Base-by-base conservation (phyloP, 495 filamentous ascomycete species). In the Talaromyces proteolyticus region DNA sequence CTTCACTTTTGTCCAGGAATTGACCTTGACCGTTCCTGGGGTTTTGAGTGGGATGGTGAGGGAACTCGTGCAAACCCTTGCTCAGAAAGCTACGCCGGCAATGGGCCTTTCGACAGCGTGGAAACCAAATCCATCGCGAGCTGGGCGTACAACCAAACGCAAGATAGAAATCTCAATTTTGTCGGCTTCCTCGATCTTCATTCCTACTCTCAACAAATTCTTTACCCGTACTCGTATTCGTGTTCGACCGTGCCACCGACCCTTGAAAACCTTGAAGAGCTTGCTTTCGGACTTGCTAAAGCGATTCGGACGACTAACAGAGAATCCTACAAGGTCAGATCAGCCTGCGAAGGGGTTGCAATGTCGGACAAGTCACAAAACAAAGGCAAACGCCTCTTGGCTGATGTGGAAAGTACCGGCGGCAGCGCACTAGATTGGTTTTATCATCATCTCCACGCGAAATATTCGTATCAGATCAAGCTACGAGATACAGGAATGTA, bases 351-450 rank as follows among this genome's bases (percentile, higher is more conserved):
- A 62, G 91, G 91, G 2, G 87, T 87, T 42, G 77, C 86, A 8
- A 64, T 63, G 8, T 38, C 48, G 6, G 38, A 29, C 23, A 48
- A 51, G 14, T 49, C 54, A 24, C 34, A 50, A 23, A 42, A 47
- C 2, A 36, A 50, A 23, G 41, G 47, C 2, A 36, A 51, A 14
- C 21, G 36, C 14, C 54, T 49, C 0, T 45, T 54, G 2, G 38
- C 57, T 6, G 47, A 57, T 17, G 36, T 72, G 6, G 56, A 62
- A 12, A 65, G 58, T 17, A 61, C 67, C 2, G 91, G 92, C 12
- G 93, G 93, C 12, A 91, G 88, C 36, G 89, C 88, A 6, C 80
- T 98, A 39, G 93, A 97, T 66, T 98, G 89, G 82, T 95, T 98
- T 67, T 96, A 96, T 62, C 89, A 93, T 50, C 86, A 93, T 56